phyloP scores from a whole-genome alignment of 2,329 filamentous ascomycete species.

The Didymella pinodella region DNA sequence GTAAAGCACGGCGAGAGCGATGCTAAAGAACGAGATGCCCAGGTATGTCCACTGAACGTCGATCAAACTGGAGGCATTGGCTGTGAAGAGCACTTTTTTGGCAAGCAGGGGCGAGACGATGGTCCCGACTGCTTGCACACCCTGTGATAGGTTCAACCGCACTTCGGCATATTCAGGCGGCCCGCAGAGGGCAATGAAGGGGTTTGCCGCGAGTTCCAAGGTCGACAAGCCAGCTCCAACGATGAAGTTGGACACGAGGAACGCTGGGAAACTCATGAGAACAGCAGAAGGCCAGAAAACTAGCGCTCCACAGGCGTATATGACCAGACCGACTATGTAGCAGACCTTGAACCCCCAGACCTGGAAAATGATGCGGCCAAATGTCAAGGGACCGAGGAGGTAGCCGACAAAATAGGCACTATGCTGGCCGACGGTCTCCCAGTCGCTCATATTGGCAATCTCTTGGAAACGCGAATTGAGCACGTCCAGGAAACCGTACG shows the following conservation, averaged over 20 bases:
- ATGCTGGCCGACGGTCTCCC: conserved; percentile 72
- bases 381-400: conserved; percentile 71
- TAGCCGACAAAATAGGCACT: conserved; percentile 77
- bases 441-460: conserved; percentile 67
- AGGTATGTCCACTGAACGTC: conserved; percentile 72
- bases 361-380: conserved; percentile 67
- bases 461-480: conserved; percentile 75
- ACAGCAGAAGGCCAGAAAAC: conserved; percentile 72
- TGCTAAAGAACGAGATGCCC: conserved; percentile 67
- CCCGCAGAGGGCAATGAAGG: conserved; percentile 69
- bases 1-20: conserved; percentile 65
- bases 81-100: conserved; percentile 64
- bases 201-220: conserved; percentile 67
- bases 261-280: conserved; percentile 66
- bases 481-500: conserved; percentile 84
- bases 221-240: conserved; percentile 67
- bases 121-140: conserved; percentile 67
- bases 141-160: conserved; percentile 67
- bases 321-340: conserved; percentile 66
- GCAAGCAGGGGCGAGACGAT: conserved; percentile 67
- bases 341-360: conserved; percentile 69
- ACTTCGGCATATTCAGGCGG: conserved; percentile 67
- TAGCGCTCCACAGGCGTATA: conserved; percentile 69
- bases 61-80: conserved; percentile 61
- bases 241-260: conserved; percentile 69